Evolutionary conservation across 768 basidiomycete genomes (phyloP).

Genomic region (Dendrothele bispora): DNA sequence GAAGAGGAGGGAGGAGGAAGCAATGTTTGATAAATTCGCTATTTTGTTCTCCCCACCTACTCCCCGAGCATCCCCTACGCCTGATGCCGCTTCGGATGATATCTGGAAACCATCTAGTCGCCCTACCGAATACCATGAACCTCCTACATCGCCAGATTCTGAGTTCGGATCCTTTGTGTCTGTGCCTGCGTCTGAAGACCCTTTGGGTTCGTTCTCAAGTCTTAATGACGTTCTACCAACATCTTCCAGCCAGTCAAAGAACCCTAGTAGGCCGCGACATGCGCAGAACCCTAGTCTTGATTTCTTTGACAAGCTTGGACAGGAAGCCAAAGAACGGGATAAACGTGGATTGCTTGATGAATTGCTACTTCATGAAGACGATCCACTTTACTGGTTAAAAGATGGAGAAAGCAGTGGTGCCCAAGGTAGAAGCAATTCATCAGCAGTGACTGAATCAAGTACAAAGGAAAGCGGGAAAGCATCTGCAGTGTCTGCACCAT

Average conservation of each 20-base stretch:
- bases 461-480: too few relatives aligned
- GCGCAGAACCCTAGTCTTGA: constrained; percentile 33
- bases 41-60: constrained; percentile 42
- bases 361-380: constrained; percentile 64
- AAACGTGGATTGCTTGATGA: constrained; percentile 61
- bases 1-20: constrained; percentile 28
- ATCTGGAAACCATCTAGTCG: constrained; percentile 1
- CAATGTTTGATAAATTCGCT: constrained; percentile 38
- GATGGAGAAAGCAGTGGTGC: neutral
- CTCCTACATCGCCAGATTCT: constrained; percentile 34
- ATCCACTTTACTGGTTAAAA: constrained; percentile 63
- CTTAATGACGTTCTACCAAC: neutral
- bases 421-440: too few relatives aligned
- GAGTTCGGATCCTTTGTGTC: constrained; percentile 67
- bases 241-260: neutral
- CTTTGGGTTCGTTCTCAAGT: constrained; percentile 35
- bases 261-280: neutral
- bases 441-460: too few relatives aligned
- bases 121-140: constrained; percentile 10
- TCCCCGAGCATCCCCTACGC: constrained; percentile 34
- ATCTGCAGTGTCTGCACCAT: constrained; percentile 15
- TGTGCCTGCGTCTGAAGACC: constrained; percentile 53
- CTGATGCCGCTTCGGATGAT: constrained; percentile 2
- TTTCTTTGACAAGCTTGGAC: constrained; percentile 64
- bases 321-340: constrained; percentile 56